These are phyloP conservation scores for Emiliania huxleyi DNA, from an alignment of 78 protist species.

Conservation along the genomic window DNA sequence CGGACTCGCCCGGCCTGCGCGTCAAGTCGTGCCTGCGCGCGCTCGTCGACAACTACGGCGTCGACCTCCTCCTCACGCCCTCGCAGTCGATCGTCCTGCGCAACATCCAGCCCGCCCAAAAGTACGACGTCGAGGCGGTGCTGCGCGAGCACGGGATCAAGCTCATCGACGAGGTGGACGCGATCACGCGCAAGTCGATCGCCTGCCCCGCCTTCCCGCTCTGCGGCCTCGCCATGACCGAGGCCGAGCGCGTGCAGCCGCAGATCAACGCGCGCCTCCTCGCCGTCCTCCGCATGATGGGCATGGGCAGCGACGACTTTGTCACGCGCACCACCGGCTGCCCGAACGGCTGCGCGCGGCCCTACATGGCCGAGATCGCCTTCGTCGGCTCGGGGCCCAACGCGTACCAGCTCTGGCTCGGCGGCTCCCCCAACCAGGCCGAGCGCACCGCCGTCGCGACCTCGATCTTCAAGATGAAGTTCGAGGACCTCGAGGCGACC, in stretches of 20 bases:
- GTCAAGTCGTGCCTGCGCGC: slow-evolving; percentile 64
- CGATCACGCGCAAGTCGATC: slow-evolving; percentile 60
- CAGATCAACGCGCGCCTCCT: slow-evolving; percentile 31
- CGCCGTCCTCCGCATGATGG: background rate
- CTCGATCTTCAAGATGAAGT: background rate
- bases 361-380: slow-evolving; percentile 77
- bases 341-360: slow-evolving; percentile 86
- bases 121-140: slow-evolving; percentile 32
- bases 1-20: slow-evolving; percentile 33
- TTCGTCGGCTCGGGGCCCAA: slow-evolving; percentile 74
- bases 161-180: slow-evolving; percentile 31
- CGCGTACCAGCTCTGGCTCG: slow-evolving; percentile 50
- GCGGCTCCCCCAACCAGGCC: slow-evolving; percentile 37
- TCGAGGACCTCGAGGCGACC: background rate
- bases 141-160: slow-evolving; percentile 41
- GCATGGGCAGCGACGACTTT: slow-evolving; percentile 44
- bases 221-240: slow-evolving; percentile 76
- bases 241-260: slow-evolving; percentile 77
- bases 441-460: background rate
- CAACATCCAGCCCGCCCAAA: background rate
- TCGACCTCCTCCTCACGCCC: slow-evolving; percentile 50
- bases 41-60: slow-evolving; percentile 42
- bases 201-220: slow-evolving; percentile 82
- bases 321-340: slow-evolving; percentile 76
- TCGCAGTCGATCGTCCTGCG: slow-evolving; percentile 63